Conservation (phyloP, 495 filamentous ascomycete species). For the Lindgomyces ingoldianus region DNA sequence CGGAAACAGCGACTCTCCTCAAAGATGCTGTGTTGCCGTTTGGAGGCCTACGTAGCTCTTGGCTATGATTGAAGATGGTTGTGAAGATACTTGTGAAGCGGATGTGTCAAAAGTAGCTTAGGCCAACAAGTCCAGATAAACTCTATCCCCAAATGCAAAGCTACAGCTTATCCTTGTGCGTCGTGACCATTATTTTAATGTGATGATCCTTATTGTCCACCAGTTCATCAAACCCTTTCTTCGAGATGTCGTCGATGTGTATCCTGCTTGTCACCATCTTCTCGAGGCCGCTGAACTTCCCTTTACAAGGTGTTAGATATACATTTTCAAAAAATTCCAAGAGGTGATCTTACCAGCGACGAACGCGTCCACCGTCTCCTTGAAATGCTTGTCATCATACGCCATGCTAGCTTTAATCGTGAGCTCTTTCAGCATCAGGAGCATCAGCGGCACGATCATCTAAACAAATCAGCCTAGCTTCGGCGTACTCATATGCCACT, state of each 20-base stretch:
- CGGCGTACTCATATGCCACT: background rate
- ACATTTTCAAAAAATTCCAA: background rate
- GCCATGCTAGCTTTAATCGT: conserved; percentile 34
- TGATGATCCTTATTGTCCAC: conserved; percentile 41
- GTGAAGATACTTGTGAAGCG: no score
- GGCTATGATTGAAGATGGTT: no score
- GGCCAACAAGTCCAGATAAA: no score
- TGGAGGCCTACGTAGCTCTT: no score
- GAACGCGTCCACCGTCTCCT: conserved; percentile 38
- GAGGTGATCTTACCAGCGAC: conserved; percentile 28
- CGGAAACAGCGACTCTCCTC: background rate
- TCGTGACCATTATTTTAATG: conserved; percentile 40
- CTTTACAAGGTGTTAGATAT: conserved; percentile 11
- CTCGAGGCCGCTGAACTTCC: conserved; percentile 39
- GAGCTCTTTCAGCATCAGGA: conserved; percentile 39
- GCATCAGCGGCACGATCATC: conserved; percentile 31
- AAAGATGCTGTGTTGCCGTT: no score
- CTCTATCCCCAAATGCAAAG: background rate
- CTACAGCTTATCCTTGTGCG: conserved; percentile 19
- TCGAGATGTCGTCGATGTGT: conserved; percentile 36
- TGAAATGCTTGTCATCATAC: conserved; percentile 40
- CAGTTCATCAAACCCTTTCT: conserved; percentile 38
- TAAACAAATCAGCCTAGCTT: conserved; percentile 6
- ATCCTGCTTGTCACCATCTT: conserved; percentile 43
- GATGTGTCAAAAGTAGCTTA: no score